phyloP scores from a whole-genome alignment of 805 yeast species.

The Saccharomycopsis fibuligera region DNA sequence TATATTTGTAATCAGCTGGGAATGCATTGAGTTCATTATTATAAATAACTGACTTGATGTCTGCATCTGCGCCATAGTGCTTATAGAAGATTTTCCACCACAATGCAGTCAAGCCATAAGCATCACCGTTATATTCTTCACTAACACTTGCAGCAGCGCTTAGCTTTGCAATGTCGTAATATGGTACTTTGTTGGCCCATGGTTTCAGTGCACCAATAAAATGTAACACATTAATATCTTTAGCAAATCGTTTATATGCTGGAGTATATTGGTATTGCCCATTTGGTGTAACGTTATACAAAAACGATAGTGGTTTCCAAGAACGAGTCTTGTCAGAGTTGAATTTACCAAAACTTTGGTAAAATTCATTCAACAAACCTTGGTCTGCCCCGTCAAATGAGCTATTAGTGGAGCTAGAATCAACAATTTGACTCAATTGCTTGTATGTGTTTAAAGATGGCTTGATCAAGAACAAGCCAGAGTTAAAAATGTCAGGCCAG shows the following conservation, averaged over 20 bases:
- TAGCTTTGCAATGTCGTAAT: not conserved
- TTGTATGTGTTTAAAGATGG: constrained; percentile 55
- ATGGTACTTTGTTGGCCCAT: constrained; percentile 32
- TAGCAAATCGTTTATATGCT: constrained; percentile 49
- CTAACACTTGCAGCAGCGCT: not conserved
- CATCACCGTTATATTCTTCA: constrained; percentile 4
- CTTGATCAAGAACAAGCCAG: constrained; percentile 62
- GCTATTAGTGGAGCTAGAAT: constrained; percentile 22
- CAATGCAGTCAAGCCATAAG: constrained; percentile 1
- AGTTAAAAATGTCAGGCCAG: constrained; percentile 89
- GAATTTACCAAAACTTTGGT: constrained; percentile 30
- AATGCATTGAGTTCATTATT: constrained; percentile 1
- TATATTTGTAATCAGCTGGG: not conserved
- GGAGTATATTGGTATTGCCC: constrained; percentile 65
- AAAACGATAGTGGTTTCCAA: constrained; percentile 75
- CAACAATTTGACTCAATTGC: constrained; percentile 32
- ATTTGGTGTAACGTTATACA: constrained; percentile 74
- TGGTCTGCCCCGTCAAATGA: constrained; percentile 91
- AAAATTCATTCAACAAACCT: constrained; percentile 77
- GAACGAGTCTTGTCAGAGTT: constrained; percentile 22
- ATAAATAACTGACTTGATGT: constrained; percentile 1
- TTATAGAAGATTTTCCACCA: constrained; percentile 19
- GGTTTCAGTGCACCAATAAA: constrained; percentile 63
- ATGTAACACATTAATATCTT: constrained; percentile 46
- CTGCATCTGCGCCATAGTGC: constrained; percentile 12